Evolutionary conservation across 441 rosid species (phyloP), one percentile per base, ranked within the genome.

Genomic region (Populus hybrid): DNA sequence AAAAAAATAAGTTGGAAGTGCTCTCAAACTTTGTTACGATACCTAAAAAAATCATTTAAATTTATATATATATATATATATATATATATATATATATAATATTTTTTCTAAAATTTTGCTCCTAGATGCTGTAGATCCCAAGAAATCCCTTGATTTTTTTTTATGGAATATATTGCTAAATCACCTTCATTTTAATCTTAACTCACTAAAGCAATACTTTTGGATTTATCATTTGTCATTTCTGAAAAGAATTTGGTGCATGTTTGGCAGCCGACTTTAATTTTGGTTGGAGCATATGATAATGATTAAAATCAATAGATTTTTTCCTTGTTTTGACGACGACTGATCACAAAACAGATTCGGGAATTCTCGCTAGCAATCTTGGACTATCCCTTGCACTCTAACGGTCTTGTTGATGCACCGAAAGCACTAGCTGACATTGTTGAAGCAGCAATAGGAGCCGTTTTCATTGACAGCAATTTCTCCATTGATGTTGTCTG

Each of bases 341-440:
- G 31, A 16, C 3, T 69, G 24, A 24, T 24, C 11, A 23, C 3
- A 23, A 12, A 21, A 59, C 86, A 92, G 95, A 83, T 90, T 35
- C 3, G 38, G 16, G 82, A 84, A 75, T 94, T 92, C 73, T 64
- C 84, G 9, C 38, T 79, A 76, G 94, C 72, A 1, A 89, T 89
- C 10, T 9, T 26, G 77, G 82, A 83, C 0, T 80, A 85, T 82
- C 94, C 95, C 0, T 35, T 92, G 77, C 94, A 92, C 67, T 94
- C 94, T 0, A 77, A 82, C 53, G 98, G 95, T 8, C 76, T 85
- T 0, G 74, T 92, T 1, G 87, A 84, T 0, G 87, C 74, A 2
- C 97, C 98, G 0, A 94, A 94, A 33, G 82, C 40, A 1, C 81
- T 92, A 7, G 95, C 94, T 0, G 91, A 91, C 59, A 88, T 91